Percentiles rank a stretch among this genome's conserved stretches.
Evolutionary conservation across 192 early-diverging fungal species (phyloP).

Genomic region (Physocladia obscura): DNA sequence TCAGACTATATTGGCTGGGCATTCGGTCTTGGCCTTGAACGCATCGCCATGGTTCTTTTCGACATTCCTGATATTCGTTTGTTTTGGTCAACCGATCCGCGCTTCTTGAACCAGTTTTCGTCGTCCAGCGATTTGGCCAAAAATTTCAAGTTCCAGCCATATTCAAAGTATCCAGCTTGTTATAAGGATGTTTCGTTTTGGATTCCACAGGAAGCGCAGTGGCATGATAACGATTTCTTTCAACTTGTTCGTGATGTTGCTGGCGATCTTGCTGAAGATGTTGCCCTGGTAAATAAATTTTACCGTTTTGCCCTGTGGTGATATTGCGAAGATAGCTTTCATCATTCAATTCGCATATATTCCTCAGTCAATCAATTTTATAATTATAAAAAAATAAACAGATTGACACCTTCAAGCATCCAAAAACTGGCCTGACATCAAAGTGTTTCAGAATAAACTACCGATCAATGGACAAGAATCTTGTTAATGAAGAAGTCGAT

Average conservation of each 20-base stretch:
- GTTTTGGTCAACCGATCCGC: constrained; percentile 88
- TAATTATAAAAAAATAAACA: background rate
- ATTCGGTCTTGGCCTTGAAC: constrained; percentile 94
- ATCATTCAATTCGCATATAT: background rate
- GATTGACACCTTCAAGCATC: constrained; percentile 88
- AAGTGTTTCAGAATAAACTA: constrained; percentile 94
- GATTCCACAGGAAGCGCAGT: constrained; percentile 57
- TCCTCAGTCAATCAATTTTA: background rate
- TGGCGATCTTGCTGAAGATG: constrained; percentile 88
- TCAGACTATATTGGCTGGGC: constrained; percentile 90
- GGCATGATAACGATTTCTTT: constrained; percentile 93
- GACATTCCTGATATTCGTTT: constrained; percentile 93
- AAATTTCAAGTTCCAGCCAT: constrained; percentile 76
- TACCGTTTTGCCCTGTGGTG: background rate
- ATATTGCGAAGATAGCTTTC: background rate
- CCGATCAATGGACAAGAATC: constrained; percentile 89
- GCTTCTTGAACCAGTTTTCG: constrained; percentile 85
- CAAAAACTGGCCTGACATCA: constrained; percentile 79
- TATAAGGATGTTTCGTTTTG: constrained; percentile 97
- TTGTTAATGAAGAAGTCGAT: constrained; percentile 86
- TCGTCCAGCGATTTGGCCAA: constrained; percentile 59
- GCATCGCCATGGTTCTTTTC: constrained; percentile 94
- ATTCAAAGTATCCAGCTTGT: constrained; percentile 88
- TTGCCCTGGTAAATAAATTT: constrained; percentile 58
- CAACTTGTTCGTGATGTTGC: constrained; percentile 89